Base-by-base conservation (phyloP, 176 grass and related monocot species). In the Oryza rufipogon region DNA sequence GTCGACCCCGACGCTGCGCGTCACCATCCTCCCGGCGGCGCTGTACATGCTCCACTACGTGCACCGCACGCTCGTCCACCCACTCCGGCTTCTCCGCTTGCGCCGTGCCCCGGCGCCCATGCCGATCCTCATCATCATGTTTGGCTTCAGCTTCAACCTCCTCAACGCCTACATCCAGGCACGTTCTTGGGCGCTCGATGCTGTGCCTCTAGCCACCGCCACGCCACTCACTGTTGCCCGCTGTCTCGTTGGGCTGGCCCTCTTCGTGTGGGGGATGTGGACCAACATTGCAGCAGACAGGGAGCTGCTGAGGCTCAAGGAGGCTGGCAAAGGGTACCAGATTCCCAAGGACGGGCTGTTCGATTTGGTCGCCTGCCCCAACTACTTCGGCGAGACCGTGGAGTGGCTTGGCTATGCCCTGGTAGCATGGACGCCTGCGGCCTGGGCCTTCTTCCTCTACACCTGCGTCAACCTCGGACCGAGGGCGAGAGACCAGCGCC, bases 391-490 rank as follows among this genome's bases (percentile, higher is more conserved):
- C 45, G 95, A 97, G 89, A 9, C 85, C 79, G 82, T 85, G 1
- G 95, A 98, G 91, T 98, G 95, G 95, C 91, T 98, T 5, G 91
- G 95, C 16, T 98, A 86, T 91, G 80, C 89, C 11, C 46, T 95
- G 6, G 64, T 93, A 16, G 91, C 91, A 3, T 95, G 89, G 91
- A 90, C 92, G n/a, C 91, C 91, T 8, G 91, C 95, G 15, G 87
- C 95, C 0, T 76, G 94, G 34, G 95, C 38, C 4, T 98, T 98
- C 81, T 93, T 95, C 79, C 77, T 95, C 70, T 95, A 95, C 75
- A 93, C 92, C 49, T 91, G 68, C 56, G 65, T 92, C 61, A 98
- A 98, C 79, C 87, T 98, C 34, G 85, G 87, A 42, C 95, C 92
- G 4, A 89, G 95, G 79, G 91, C 95, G 0, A 88, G 85, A 90